phyloP scores from a whole-genome alignment of 495 filamentous ascomycete genomes.

The Penicillium psychrofluorescens region DNA sequence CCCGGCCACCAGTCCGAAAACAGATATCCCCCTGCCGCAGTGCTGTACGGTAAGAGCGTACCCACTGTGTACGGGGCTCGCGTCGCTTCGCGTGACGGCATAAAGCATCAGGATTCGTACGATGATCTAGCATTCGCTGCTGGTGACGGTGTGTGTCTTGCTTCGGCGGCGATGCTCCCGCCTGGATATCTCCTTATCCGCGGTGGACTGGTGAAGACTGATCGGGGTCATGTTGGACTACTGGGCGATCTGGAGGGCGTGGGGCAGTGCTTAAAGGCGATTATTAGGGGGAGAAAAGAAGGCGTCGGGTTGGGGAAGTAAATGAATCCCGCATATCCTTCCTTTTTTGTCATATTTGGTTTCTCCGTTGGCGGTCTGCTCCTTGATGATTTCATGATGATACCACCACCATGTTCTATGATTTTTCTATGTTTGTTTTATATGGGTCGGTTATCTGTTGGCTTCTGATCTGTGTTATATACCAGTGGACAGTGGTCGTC shows the following conservation, averaged over 20 bases:
- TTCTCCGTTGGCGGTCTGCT: too few species aligned
- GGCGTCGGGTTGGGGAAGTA: conserved; percentile 57
- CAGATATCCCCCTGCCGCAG: conserved; percentile 69
- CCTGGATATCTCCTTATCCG: conserved; percentile 64
- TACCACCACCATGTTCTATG: too few species aligned
- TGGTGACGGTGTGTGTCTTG: conserved; percentile 87
- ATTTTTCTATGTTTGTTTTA: too few species aligned
- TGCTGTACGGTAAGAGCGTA: conserved; percentile 83
- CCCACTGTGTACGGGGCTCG: conserved; percentile 78
- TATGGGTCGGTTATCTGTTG: too few species aligned
- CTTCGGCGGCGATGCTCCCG: conserved; percentile 79
- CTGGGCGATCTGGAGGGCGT: conserved; percentile 80
- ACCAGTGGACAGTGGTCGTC: too few species aligned
- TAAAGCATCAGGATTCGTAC: conserved; percentile 71
- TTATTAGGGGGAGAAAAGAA: conserved; percentile 58
- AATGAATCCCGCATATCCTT: neutral
- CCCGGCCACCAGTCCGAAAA: conserved; percentile 54
- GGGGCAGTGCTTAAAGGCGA: conserved; percentile 61
- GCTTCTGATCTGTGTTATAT: too few species aligned
- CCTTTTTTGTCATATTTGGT: too few species aligned
- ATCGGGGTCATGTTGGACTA: conserved; percentile 79
- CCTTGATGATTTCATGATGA: too few species aligned
- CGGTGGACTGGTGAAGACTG: conserved; percentile 68
- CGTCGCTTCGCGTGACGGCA: conserved; percentile 59
- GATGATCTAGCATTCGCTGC: conserved; percentile 81